phyloP scores from a whole-genome alignment of 257 asterid species.

The Nicotiana benthamiana region DNA sequence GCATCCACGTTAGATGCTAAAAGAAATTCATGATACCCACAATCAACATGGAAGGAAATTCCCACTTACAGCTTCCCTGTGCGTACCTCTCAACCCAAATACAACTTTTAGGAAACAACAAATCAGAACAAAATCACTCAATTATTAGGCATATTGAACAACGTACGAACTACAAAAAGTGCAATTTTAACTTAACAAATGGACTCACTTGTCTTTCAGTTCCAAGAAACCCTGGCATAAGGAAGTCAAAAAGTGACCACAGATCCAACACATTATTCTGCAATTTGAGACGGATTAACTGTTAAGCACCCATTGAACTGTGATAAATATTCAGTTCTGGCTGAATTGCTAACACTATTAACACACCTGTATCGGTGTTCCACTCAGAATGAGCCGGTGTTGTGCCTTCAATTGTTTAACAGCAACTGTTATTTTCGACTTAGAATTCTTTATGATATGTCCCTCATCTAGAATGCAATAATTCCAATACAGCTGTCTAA shows the following conservation, averaged over 20 bases:
- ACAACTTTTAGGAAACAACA: neutral
- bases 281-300: slow-evolving; percentile 26
- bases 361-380: slow-evolving; percentile 97
- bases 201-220: slow-evolving; percentile 94
- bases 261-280: slow-evolving; percentile 98
- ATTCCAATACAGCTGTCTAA: slow-evolving; percentile 70
- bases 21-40: neutral
- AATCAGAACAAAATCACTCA: neutral
- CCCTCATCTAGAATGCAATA: slow-evolving; percentile 98
- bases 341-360: slow-evolving; percentile 5
- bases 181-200: neutral
- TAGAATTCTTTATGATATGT: slow-evolving; percentile 83
- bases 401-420: slow-evolving; percentile 90
- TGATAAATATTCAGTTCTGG: slow-evolving; percentile 12
- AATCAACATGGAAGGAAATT: neutral
- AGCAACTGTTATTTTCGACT: slow-evolving; percentile 87
- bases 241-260: slow-evolving; percentile 99
- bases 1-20: neutral
- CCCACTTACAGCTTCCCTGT: neutral
- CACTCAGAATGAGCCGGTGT: slow-evolving; percentile 97
- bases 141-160: neutral
- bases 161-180: neutral
- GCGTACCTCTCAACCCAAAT: neutral
- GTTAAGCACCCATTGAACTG: slow-evolving; percentile 20
- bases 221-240: slow-evolving; percentile 99